Evolutionary conservation across 257 asterid species (phyloP), one percentile per base, ranked within the genome.

Genomic region (Capsicum rhomboideum): DNA sequence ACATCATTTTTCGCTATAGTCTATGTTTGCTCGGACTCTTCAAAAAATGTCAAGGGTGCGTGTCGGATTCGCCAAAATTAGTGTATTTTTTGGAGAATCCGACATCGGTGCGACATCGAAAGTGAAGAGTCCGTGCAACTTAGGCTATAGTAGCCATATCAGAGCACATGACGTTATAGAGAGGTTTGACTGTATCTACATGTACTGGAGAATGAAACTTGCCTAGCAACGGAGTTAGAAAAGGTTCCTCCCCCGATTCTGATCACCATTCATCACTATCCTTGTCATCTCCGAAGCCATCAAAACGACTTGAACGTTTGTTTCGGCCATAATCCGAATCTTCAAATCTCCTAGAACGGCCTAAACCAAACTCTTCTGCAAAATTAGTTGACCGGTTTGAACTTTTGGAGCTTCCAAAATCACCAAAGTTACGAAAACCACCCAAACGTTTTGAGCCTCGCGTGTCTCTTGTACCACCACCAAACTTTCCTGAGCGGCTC

Each of bases 381-480:
- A 89, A 93, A 61, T 92, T 89, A 86, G 91, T 84, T 23, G 91
- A 85, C 55, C 90, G 89, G 59, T 84, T 58, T 5, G 93, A 78
- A 78, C 89, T 85, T 40, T 91, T 90, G 26, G 81, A 55, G 80
- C 78, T 78, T 29, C 96, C 93, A 84, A 86, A 90, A 28, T 90
- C 85, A 21, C 94, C 93, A 50, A 83, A 75, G 61, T 86, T 87
- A 14, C 91, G 93, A 79, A 89, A 92, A 64, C 92, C 92, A 84
- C 90, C 91, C 6, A 87, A 86, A 40, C 88, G 89, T 61, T 66
- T 77, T 80, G 88, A 86, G 59, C 87, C 75, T 29, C 85, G 69
- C 23, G 29, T 26, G 37, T 83, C 83, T 55, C 87, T 83, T 69
- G 83, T 86, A 16, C 91, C 87, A 84, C 90, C 88, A 67, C 77